These are phyloP conservation scores for Dispira parvispora DNA, from an alignment of 192 early-diverging fungal genomes.

Conservation along the genomic window DNA sequence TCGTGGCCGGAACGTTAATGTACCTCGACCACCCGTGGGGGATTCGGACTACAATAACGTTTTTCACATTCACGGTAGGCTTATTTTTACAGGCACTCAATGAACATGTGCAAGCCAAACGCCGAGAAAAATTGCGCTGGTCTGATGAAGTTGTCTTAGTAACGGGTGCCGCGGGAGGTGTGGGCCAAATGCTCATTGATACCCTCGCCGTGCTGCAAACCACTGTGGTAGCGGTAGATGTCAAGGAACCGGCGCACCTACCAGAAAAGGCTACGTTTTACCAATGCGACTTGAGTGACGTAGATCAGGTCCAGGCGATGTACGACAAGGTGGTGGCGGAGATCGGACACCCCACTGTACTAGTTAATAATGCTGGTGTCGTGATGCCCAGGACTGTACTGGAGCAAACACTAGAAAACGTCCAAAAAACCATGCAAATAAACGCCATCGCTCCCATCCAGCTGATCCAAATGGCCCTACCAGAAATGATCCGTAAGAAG, in stretches of 20 bases:
- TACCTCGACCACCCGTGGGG: no score
- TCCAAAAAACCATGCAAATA: conserved; percentile 43
- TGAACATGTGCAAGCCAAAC: neutral
- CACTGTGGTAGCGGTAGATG: neutral
- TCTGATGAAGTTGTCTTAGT: conserved; percentile 1
- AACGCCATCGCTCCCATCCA: conserved; percentile 62
- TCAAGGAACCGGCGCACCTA: neutral
- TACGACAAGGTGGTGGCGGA: conserved; percentile 20
- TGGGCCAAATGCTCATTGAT: neutral
- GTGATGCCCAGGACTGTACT: conserved; percentile 40
- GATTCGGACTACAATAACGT: neutral
- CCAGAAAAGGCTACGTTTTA: conserved; percentile 10
- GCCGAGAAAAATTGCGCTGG: neutral
- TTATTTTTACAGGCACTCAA: neutral
- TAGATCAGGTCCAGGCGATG: conserved; percentile 15
- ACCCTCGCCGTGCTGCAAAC: neutral
- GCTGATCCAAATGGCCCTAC: conserved; percentile 57
- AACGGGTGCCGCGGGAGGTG: neutral
- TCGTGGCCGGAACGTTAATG: no score
- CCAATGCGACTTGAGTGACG: conserved; percentile 20
- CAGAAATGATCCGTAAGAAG: conserved; percentile 48
- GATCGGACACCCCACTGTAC: conserved; percentile 54
- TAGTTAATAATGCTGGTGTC: conserved; percentile 73
- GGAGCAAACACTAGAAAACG: conserved; percentile 41
- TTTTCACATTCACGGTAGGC: neutral